A percentile compares a stretch with the other conserved stretches of the same genome.
Conservation (phyloP, 208 protist genomes). For the Jaenimonas drosophilae region DNA sequence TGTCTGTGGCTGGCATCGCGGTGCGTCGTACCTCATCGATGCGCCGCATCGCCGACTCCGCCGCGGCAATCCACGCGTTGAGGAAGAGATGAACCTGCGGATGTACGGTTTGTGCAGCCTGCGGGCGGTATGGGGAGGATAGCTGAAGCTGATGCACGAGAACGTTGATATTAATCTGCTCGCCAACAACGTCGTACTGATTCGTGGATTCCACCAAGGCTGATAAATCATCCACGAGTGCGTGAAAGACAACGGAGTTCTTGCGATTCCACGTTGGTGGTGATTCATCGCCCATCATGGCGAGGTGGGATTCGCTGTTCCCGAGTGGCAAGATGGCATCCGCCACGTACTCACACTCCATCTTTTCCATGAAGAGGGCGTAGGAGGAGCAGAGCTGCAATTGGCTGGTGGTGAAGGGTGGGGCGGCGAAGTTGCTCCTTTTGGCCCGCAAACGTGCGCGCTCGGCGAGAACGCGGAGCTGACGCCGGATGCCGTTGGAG, state of each 20-base stretch:
- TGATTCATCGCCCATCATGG: too few relatives aligned
- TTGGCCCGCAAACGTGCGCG: slow-evolving; percentile 43
- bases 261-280: not conserved
- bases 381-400: slow-evolving; percentile 49
- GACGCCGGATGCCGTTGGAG: slow-evolving; percentile 26
- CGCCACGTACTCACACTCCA: slow-evolving; percentile 63
- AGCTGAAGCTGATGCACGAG: slow-evolving; percentile 31
- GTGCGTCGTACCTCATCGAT: not conserved
- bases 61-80: slow-evolving; percentile 33
- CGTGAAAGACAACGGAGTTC: slow-evolving; percentile 17
- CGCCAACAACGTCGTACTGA: slow-evolving; percentile 29
- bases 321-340: slow-evolving; percentile 35
- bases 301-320: not conserved
- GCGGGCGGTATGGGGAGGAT: slow-evolving; percentile 39
- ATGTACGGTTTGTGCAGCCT: slow-evolving; percentile 43
- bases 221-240: slow-evolving; percentile 15
- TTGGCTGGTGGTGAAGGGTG: slow-evolving; percentile 49
- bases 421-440: slow-evolving; percentile 44
- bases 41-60: slow-evolving; percentile 6
- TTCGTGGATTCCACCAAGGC: slow-evolving; percentile 28
- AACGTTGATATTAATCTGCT: slow-evolving; percentile 57
- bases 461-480: slow-evolving; percentile 34
- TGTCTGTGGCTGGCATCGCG: too few relatives aligned
- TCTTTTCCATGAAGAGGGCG: slow-evolving; percentile 58
- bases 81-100: slow-evolving; percentile 65